Base-by-base conservation (phyloP, 1,284 basidiomycete species). In the Leccinum subspadiceum region DNA sequence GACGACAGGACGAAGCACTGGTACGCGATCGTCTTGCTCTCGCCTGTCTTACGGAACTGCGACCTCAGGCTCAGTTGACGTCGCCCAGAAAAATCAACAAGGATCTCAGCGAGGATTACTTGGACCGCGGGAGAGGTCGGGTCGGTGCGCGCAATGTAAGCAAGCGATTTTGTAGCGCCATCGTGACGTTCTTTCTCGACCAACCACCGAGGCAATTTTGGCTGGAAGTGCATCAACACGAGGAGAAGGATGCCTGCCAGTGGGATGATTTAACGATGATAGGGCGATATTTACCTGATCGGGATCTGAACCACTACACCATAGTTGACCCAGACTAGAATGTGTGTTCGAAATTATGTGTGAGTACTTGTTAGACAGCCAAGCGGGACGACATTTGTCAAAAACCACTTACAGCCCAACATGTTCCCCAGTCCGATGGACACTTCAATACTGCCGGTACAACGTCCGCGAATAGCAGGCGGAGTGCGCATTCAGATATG, bases 191-290 rank as follows among this genome's bases (percentile, higher is more conserved):
- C 80, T 57, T 79, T 79, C 65, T 82, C 79, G 15, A 86, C 79
- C 12, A 87, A 75, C 83, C 84, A 88, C 2, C 86, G 79, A 4
- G 84, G 84, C 3, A 83, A 83, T 67, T 86, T 85, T 5, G 80
- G 80, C 63, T 83, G 79, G 68, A 84, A 81, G 50, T 78, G 62
- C 73, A 83, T 80, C 5, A 76, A 72, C 29, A 79, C 15, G 8
- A 79, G 81, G 9, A 79, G 81, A 3, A 84, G 62, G 9, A 78
- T 70, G 2, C 81, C 82, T 0, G 3, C 29, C 29, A 31, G 3
- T 31, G 84, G 84, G 20, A 86, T 66, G 54, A 83, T 71, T 66
- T 85, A 84, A 26, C 66, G 29, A 79, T 81, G 62, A 85, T 79
- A 4, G 83, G 83, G 33, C 83, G 75, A 9, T 80, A 75, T 75